Evolutionary conservation across 2,329 filamentous ascomycete species (phyloP).

Genomic region (Ophiostoma quercus): DNA sequence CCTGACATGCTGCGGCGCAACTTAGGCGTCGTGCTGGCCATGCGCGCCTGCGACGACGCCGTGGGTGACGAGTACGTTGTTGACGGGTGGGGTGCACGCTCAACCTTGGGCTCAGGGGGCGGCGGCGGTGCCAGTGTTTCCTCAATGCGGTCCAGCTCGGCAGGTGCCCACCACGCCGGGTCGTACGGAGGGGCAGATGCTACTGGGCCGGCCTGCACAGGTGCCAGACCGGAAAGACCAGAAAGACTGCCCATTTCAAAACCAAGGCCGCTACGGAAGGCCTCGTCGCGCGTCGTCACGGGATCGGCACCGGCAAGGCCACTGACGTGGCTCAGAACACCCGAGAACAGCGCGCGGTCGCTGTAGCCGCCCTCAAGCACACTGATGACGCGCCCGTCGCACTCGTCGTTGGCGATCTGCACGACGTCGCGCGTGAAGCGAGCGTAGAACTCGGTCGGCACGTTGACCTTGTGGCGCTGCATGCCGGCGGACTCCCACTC

Average conservation of each 20-base stretch:
- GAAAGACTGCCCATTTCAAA: constrained; percentile 48
- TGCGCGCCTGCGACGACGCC: constrained; percentile 78
- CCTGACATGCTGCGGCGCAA: constrained; percentile 60
- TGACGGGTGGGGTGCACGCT: constrained; percentile 49
- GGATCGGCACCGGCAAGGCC: constrained; percentile 62
- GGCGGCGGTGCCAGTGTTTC: constrained; percentile 46
- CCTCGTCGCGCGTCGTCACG: constrained; percentile 35
- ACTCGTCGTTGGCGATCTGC: constrained; percentile 72
- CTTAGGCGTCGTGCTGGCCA: constrained; percentile 59
- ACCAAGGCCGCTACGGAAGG: constrained; percentile 42
- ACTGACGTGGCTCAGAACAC: constrained; percentile 82
- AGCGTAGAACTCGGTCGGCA: constrained; percentile 95
- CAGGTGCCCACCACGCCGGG: constrained; percentile 63
- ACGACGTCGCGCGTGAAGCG: constrained; percentile 82
- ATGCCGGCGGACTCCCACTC: constrained; percentile 89
- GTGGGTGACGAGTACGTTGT: constrained; percentile 84
- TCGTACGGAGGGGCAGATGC: constrained; percentile 47
- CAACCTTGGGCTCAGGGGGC: constrained; percentile 43
- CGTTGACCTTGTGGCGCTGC: constrained; percentile 93
- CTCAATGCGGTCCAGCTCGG: constrained; percentile 66
- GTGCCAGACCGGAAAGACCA: neutral
- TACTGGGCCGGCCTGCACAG: constrained; percentile 25
- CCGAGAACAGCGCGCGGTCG: constrained; percentile 81
- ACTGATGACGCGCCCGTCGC: constrained; percentile 73
- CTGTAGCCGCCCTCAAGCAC: constrained; percentile 96